phyloP scores from a whole-genome alignment of 2,329 filamentous ascomycete genomes.

The Penicillium rolfsii region DNA sequence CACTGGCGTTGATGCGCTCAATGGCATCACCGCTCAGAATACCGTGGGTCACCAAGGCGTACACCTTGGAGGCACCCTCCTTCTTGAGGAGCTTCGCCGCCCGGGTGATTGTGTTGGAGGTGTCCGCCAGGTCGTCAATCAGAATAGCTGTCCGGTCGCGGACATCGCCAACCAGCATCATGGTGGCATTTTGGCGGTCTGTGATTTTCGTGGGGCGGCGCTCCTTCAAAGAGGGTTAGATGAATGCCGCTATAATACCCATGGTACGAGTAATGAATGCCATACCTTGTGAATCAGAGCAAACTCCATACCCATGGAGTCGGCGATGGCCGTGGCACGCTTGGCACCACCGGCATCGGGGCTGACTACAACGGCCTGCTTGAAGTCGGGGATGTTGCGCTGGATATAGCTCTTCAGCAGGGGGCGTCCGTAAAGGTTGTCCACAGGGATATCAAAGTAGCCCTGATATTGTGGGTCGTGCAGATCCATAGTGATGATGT shows the following conservation, averaged over 20 bases:
- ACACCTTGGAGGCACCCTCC: conserved; percentile 84
- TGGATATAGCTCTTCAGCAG: conserved; percentile 68
- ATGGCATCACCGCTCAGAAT: conserved; percentile 95
- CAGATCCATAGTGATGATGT: conserved; percentile 96
- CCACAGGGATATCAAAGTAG: conserved; percentile 98
- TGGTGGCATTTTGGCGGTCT: conserved; percentile 77
- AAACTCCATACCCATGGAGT: conserved; percentile 91
- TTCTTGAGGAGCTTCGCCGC: conserved; percentile 97
- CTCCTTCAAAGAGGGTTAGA: conserved; percentile 61
- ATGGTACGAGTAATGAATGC: conserved; percentile 9
- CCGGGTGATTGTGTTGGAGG: conserved; percentile 93
- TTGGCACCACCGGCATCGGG: conserved; percentile 97
- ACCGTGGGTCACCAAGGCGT: conserved; percentile 90
- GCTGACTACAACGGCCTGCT: conserved; percentile 87
- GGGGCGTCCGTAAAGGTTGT: conserved; percentile 80
- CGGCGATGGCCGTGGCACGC: conserved; percentile 91
- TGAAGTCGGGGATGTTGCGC: conserved; percentile 80
- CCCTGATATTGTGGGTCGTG: conserved; percentile 97
- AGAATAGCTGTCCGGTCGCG: conserved; percentile 80
- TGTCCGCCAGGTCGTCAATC: conserved; percentile 93
- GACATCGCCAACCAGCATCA: conserved; percentile 94
- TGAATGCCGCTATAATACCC: neutral
- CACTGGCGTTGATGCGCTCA: conserved; percentile 87
- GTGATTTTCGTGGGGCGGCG: conserved; percentile 84
- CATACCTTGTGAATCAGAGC: conserved; percentile 95